Percentiles rank a stretch among this genome's conserved stretches.
Evolutionary conservation across 495 filamentous ascomycete genomes (phyloP).

Genomic region (Filosporella fistucella): DNA sequence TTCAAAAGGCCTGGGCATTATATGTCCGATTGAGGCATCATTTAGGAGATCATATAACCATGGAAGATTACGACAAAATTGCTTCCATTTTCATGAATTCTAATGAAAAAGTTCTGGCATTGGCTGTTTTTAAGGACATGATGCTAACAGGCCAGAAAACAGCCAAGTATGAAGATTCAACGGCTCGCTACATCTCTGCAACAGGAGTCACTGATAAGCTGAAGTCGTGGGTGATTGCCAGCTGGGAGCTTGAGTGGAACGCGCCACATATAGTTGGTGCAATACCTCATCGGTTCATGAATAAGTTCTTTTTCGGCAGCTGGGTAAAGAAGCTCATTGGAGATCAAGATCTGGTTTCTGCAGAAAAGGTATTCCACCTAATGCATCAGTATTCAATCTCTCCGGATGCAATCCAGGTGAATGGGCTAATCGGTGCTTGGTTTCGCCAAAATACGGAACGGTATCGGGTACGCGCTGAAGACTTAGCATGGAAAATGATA

Average conservation of each 20-base stretch:
- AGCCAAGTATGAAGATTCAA: constrained; percentile 36
- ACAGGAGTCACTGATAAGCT: constrained; percentile 20
- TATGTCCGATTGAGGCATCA: constrained; percentile 59
- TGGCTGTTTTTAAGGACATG: constrained; percentile 79
- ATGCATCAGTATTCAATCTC: constrained; percentile 62
- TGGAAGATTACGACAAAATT: constrained; percentile 71
- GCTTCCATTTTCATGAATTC: constrained; percentile 57
- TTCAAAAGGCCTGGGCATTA: constrained; percentile 54
- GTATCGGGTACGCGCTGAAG: constrained; percentile 57
- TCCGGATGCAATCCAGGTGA: constrained; percentile 65
- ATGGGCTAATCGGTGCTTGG: constrained; percentile 73
- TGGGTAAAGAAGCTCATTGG: constrained; percentile 80
- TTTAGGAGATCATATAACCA: constrained; percentile 57
- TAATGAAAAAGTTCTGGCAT: constrained; percentile 54
- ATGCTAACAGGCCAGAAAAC: constrained; percentile 58
- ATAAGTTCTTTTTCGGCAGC: constrained; percentile 75
- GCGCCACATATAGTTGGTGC: constrained; percentile 45
- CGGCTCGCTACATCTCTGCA: constrained; percentile 39
- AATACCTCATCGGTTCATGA: constrained; percentile 59
- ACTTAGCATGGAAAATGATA: constrained; percentile 74
- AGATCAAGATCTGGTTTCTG: constrained; percentile 63
- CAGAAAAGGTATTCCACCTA: constrained; percentile 59
- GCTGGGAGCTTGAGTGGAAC: constrained; percentile 44
- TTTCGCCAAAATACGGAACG: constrained; percentile 51
- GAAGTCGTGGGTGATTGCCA: constrained; percentile 31